Conservation (phyloP, 495 filamentous ascomycete genomes). For the Tuber brumale region DNA sequence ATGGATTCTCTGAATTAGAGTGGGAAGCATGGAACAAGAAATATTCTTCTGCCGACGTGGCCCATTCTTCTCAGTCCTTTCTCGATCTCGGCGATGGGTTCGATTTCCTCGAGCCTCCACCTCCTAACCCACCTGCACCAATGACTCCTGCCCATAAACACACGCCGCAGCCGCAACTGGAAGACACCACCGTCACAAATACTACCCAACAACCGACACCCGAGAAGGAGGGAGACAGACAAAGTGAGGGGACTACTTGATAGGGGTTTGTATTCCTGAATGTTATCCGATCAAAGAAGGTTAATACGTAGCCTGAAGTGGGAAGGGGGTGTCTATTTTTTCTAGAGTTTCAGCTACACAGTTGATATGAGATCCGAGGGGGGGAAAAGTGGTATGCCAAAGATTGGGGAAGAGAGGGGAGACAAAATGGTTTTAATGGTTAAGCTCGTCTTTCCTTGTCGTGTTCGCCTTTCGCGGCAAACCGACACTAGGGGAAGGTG, state of each 20-base stretch:
- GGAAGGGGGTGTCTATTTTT: neutral
- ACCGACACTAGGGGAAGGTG: neutral
- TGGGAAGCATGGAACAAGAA: neutral
- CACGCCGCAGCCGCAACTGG: neutral
- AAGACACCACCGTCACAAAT: neutral
- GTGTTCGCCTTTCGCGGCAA: neutral
- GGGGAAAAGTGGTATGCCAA: neutral
- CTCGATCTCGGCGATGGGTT: neutral
- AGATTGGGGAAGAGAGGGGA: neutral
- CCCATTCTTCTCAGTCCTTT: neutral
- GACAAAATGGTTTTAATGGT: conserved; percentile 14
- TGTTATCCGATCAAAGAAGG: neutral
- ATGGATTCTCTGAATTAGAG: neutral
- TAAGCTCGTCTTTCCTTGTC: conserved; percentile 13
- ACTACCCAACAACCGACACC: neutral
- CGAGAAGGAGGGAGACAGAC: neutral
- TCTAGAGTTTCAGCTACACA: neutral
- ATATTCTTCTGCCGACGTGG: neutral
- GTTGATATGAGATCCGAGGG: neutral
- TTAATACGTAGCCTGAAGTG: conserved; percentile 3
- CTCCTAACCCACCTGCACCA: neutral
- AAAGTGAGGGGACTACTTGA: neutral
- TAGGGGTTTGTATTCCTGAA: conserved; percentile 5
- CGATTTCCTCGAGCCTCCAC: neutral
- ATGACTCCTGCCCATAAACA: neutral